Evolutionary conservation across 768 basidiomycete species (phyloP), one percentile per base, ranked within the genome.

Genomic region (Amanita polypyramis): DNA sequence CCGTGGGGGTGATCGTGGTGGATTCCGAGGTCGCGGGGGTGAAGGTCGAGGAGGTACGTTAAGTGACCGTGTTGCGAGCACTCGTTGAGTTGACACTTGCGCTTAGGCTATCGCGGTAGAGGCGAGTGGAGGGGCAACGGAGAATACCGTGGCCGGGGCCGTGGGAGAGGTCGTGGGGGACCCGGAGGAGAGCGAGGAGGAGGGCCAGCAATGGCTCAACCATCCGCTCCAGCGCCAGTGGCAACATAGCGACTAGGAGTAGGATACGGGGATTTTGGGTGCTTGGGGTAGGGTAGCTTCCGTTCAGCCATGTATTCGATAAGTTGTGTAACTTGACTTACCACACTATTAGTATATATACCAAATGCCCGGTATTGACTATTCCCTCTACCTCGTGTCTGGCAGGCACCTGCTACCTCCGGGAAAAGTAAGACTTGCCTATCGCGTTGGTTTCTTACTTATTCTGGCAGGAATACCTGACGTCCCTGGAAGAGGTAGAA

Each of bases 361-460:
- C 41, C 7, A 27, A 4, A 56, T 53, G 52, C 50, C 45, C 17
- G 52, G 51, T 37, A 60, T 80, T 34, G 79, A 88, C 56, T 82
- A 81, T 55, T 79, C 85, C 0, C 62, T 96, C 8, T 97, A 95
- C 61, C 75, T 95, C 35, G 93, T 96, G 5, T 94, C 92, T 0
- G 87, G 86, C 12, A 70, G 92, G 46, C 73, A 80, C 17, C 65
- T 91, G 0, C 70, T 95, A 4, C 89, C 91, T 8, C 66, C 72
- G 17, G 82, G 79, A 59, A 89, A 85, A 74, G 89, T 85, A 55
- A 45, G 60, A 61, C 10, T 9, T 14, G 7, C 14, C 15, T 2
- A 45, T 40, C 33, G 36, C 40, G 23, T 17, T 34, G 47, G 37
- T 48, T 25, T 51, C 34, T 52, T 34, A 52, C 49, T 35, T 46